Conservation (phyloP, 305 asterid genomes). For the Caryopteris hybrid region DNA sequence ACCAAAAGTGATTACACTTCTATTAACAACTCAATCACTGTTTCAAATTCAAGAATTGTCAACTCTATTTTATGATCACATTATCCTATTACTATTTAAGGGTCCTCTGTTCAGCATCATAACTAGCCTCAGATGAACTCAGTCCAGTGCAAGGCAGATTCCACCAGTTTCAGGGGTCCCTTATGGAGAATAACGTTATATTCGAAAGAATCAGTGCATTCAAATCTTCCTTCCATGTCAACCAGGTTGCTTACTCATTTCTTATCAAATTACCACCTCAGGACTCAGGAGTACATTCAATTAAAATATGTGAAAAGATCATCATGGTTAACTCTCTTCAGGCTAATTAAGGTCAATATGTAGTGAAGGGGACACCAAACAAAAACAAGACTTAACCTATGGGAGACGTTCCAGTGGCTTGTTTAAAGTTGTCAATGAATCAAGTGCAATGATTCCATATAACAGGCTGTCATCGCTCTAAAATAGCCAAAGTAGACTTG, state of each 20-base stretch:
- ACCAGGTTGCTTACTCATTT: neutral
- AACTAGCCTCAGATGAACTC: neutral
- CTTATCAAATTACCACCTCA: neutral
- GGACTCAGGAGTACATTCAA: neutral
- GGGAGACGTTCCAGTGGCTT: neutral
- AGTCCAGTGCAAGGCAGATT: neutral
- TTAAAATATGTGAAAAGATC: conserved; percentile 2
- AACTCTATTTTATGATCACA: neutral
- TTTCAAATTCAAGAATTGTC: neutral
- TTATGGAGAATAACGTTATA: neutral
- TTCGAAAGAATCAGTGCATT: neutral
- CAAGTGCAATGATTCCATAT: neutral
- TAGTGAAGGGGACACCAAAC: neutral
- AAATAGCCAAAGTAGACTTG: conserved; percentile 6
- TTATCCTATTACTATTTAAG: neutral
- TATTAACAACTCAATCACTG: conserved; percentile 1
- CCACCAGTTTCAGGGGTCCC: neutral
- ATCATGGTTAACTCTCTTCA: neutral
- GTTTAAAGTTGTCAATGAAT: neutral
- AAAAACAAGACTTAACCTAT: neutral
- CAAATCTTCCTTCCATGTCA: neutral
- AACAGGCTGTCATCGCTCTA: neutral
- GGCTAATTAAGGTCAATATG: neutral
- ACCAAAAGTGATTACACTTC: neutral
- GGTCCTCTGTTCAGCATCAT: neutral